Evolutionary conservation across 495 filamentous ascomycete genomes (phyloP).

Genomic region (Annulohypoxylon bovei): DNA sequence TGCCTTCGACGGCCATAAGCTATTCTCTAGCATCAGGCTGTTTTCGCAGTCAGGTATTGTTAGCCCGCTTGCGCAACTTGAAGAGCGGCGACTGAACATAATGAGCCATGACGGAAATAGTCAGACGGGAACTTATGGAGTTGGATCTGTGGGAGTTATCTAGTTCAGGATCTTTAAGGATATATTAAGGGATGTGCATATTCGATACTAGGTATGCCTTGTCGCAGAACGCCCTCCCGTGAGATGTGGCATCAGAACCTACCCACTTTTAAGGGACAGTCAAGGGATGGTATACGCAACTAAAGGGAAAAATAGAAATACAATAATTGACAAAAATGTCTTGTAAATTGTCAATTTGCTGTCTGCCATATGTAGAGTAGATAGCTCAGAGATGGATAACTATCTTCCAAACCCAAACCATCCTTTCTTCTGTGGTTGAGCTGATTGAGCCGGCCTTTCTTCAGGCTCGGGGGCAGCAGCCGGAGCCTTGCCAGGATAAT

Average conservation of each 20-base stretch:
- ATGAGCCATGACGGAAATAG: conserved; percentile 2
- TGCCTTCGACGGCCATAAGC: conserved; percentile 5
- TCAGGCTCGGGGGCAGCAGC: conserved; percentile 45
- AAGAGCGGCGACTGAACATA: conserved; percentile 28
- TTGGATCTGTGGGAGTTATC: conserved; percentile 2
- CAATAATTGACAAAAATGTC: conserved; percentile 17
- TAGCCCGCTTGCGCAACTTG: conserved; percentile 19
- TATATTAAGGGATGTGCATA: conserved; percentile 28
- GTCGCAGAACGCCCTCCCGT: conserved; percentile 28
- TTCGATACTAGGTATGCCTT: conserved; percentile 31
- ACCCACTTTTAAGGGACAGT: conserved; percentile 1
- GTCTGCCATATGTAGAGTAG: conserved; percentile 13
- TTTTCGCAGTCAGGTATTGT: conserved; percentile 28
- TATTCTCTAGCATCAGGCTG: neutral
- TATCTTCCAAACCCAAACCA: conserved; percentile 93
- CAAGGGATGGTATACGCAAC: neutral
- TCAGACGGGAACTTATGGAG: neutral
- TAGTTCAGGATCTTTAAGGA: neutral
- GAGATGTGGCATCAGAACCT: conserved; percentile 12
- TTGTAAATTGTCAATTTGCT: conserved; percentile 7
- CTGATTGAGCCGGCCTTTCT: conserved; percentile 38
- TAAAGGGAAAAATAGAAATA: conserved; percentile 1
- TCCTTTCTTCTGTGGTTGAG: conserved; percentile 74
- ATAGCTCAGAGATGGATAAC: conserved; percentile 5
- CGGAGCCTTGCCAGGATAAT: conserved; percentile 77